These are phyloP conservation scores for Jaltomata sinuosa DNA, from an alignment of 257 asterid species.

Conservation along the genomic window DNA sequence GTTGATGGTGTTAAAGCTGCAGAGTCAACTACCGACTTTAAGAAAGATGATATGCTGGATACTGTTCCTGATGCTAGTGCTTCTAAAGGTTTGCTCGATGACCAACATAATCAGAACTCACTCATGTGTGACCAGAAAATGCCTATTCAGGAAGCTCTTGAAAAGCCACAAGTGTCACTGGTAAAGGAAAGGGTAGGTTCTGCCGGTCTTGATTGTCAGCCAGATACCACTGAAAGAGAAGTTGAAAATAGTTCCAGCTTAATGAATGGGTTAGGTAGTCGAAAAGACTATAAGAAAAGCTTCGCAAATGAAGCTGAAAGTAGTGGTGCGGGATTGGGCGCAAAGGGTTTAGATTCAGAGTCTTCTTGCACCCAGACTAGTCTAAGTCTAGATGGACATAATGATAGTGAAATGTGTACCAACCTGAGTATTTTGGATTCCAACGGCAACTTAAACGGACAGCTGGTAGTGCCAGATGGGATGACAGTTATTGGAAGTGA, in stretches of 20 bases:
- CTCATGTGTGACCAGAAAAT: constrained; percentile 20
- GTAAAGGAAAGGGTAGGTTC: constrained; percentile 24
- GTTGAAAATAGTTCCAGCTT: constrained; percentile 37
- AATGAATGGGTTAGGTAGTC: constrained; percentile 35
- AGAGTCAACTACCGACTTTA: constrained; percentile 29
- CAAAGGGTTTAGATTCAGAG: constrained; percentile 52
- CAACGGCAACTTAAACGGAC: constrained; percentile 22
- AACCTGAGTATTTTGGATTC: constrained; percentile 23
- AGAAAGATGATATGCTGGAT: constrained; percentile 19
- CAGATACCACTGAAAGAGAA: constrained; percentile 17
- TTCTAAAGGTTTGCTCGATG: constrained; percentile 22
- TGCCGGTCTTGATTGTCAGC: constrained; percentile 31
- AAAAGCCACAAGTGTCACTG: constrained; percentile 22
- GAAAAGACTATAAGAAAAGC: constrained; percentile 19
- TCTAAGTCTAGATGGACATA: constrained; percentile 35
- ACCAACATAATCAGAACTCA: constrained; percentile 29
- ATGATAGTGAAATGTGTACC: constrained; percentile 35
- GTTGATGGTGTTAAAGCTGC: constrained; percentile 31
- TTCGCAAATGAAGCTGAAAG: constrained; percentile 22
- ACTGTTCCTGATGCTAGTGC: constrained; percentile 29
- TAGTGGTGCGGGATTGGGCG: constrained; percentile 17
- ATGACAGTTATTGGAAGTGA: constrained; percentile 19
- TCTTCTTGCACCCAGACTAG: constrained; percentile 47
- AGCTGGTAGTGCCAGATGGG: constrained; percentile 19
- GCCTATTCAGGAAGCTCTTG: constrained; percentile 20